Conservation (phyloP, 768 basidiomycete species). For the Lactarius quietus region DNA sequence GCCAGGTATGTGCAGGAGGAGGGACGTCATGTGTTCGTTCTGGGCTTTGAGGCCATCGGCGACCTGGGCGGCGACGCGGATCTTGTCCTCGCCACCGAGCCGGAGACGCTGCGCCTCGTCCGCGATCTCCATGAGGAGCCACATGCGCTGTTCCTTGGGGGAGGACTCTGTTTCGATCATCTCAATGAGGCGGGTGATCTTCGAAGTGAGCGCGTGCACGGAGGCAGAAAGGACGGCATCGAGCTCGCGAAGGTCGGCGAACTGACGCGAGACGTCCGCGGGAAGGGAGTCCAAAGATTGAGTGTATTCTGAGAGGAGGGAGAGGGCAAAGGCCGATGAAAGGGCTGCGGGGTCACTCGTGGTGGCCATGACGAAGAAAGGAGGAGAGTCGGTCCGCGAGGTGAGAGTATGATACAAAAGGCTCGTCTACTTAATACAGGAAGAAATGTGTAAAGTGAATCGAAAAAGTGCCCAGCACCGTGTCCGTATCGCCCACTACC, state of each 20-base stretch:
- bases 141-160: slow-evolving; percentile 70
- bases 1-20: slow-evolving; percentile 60
- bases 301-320: slow-evolving; percentile 77
- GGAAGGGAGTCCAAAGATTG: slow-evolving; percentile 94
- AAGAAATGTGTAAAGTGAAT: not conserved
- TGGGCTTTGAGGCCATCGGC: slow-evolving; percentile 81
- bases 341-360: slow-evolving; percentile 32
- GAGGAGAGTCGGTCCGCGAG: no score
- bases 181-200: slow-evolving; percentile 68
- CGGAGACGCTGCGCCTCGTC: slow-evolving; percentile 91
- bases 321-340: slow-evolving; percentile 55
- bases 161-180: slow-evolving; percentile 67
- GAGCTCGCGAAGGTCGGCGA: slow-evolving; percentile 96
- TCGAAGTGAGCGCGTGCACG: slow-evolving; percentile 73
- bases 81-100: slow-evolving; percentile 96
- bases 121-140: slow-evolving; percentile 87
- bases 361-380: not conserved
- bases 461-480: slow-evolving; percentile 1
- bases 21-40: slow-evolving; percentile 53
- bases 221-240: slow-evolving; percentile 95
- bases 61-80: slow-evolving; percentile 87
- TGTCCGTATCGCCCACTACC: not conserved
- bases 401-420: not conserved
- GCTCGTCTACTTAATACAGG: not conserved
- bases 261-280: slow-evolving; percentile 88